Percentiles rank a stretch among this genome's conserved stretches.
Conservation (phyloP, 345 rosid species). For the Atalantia buxifolia region DNA sequence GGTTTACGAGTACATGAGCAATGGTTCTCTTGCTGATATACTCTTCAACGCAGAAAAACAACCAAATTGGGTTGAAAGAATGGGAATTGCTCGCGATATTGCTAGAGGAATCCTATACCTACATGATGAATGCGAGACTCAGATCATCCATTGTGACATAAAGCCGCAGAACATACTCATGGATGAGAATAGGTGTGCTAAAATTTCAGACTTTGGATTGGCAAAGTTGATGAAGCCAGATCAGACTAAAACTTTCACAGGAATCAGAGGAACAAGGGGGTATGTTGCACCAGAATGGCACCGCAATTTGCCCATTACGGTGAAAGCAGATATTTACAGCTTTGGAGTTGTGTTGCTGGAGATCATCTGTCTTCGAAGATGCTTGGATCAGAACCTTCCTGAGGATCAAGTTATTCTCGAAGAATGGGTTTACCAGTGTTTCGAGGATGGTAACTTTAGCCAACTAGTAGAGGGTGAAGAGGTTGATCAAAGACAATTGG, state of each 20-base stretch:
- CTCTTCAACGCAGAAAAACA: constrained; percentile 16
- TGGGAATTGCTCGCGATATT: constrained; percentile 23
- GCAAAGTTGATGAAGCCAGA: constrained; percentile 34
- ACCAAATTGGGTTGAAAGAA: constrained; percentile 17
- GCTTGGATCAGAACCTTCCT: not conserved
- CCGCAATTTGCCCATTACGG: constrained; percentile 21
- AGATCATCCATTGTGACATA: constrained; percentile 35
- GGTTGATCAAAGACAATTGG: not conserved
- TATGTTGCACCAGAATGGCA: constrained; percentile 37
- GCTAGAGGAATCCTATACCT: constrained; percentile 27
- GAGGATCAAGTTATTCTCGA: constrained; percentile 20
- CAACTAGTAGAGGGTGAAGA: constrained; percentile 11
- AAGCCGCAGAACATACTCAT: constrained; percentile 29
- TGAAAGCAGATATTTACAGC: constrained; percentile 36
- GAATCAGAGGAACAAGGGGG: constrained; percentile 26
- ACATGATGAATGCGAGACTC: constrained; percentile 28
- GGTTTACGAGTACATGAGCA: constrained; percentile 33
- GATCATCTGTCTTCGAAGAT: constrained; percentile 18
- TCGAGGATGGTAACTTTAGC: not conserved
- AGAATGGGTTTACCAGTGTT: constrained; percentile 22
- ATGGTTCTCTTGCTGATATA: constrained; percentile 26
- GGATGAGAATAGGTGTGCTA: constrained; percentile 19
- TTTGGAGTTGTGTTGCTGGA: constrained; percentile 31
- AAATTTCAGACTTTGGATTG: constrained; percentile 31
- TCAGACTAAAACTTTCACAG: constrained; percentile 22